Evolutionary conservation across 495 filamentous ascomycete genomes (phyloP), one percentile per base, ranked within the genome.

Genomic region (Xylaria acuta): DNA sequence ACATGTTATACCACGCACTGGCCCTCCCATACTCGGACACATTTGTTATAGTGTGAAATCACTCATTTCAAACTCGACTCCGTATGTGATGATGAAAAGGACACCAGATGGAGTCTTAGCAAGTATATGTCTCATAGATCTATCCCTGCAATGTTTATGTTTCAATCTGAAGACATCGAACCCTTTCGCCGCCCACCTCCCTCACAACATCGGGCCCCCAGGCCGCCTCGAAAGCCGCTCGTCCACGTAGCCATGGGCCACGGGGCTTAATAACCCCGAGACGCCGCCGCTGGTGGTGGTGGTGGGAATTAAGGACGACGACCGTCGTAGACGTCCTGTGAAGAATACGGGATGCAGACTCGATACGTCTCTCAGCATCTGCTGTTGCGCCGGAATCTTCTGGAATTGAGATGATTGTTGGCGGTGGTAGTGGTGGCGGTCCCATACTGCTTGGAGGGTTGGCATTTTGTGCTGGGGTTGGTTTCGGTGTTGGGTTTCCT

Each of bases 341-440:
- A 90, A 90, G 78, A 90, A 90, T 7, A 88, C 88, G 6, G 88
- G 89, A 70, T 91, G 88, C 32, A 84, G 75, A 45, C 79, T 81
- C 1, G 87, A 82, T 30, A 85, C 71, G 76, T 87, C 82, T 68
- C 79, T 74, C 14, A 49, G 34, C 3, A 1, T 22, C 22, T 65
- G 69, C 25, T 65, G 70, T 12, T 45, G 66, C n/a, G 11, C 38
- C n/a, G 36, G 22, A 7, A 43, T 20, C 1, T 11, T 8, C 5
- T 40, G 32, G 14, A 41, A 43, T 60, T 5, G 58, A 22, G 34
- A 22, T 25, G 38, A 32, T 41, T 38, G 65, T 22, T 18, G n/a
- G 16, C 1, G 40, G 38, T 53, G 68, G 58, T 64, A 43, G 25
- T 53, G 67, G 56, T 63, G 56, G 8, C 16, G 67, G 16, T 63